Conservation (phyloP, 768 basidiomycete genomes). For the Amanita pallidorosea region DNA sequence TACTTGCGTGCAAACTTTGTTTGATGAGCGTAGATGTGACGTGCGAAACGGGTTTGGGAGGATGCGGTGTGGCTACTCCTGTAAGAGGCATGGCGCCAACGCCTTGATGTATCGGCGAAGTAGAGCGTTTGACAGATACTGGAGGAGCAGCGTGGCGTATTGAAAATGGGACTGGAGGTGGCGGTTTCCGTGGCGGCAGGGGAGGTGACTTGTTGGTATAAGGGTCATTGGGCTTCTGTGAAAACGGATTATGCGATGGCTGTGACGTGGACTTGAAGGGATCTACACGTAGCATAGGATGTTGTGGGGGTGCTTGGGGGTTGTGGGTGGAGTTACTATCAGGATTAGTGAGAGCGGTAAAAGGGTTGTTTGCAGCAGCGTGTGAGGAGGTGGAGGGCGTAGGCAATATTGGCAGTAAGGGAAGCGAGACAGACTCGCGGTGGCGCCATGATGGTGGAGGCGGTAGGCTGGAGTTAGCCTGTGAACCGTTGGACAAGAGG, state of each 20-base stretch:
- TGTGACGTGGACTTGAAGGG: constrained; percentile 4
- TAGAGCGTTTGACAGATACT: constrained; percentile 8
- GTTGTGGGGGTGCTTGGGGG: constrained; percentile 11
- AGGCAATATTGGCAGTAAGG: not conserved
- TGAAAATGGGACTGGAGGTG: constrained; percentile 21
- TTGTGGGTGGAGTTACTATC: constrained; percentile 5
- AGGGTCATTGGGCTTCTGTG: constrained; percentile 9
- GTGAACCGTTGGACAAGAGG: not conserved
- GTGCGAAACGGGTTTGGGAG: constrained; percentile 33
- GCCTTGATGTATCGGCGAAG: constrained; percentile 11
- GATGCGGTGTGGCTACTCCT: constrained; percentile 11
- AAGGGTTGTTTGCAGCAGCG: constrained; percentile 15
- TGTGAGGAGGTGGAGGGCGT: constrained; percentile 9
- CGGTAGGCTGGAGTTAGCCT: not conserved
- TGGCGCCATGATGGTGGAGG: constrained; percentile 1
- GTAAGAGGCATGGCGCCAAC: constrained; percentile 1
- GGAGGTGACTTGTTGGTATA: constrained; percentile 25
- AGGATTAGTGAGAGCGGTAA: constrained; percentile 17
- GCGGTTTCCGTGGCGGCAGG: constrained; percentile 41
- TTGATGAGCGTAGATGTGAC: constrained; percentile 57
- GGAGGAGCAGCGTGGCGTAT: constrained; percentile 24
- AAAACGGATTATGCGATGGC: constrained; percentile 30
- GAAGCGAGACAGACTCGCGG: not conserved
- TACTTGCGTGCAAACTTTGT: constrained; percentile 65
- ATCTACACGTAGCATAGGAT: constrained; percentile 6